Conservation (phyloP, 495 filamentous ascomycete genomes). For the Lepidopterella palustris region DNA sequence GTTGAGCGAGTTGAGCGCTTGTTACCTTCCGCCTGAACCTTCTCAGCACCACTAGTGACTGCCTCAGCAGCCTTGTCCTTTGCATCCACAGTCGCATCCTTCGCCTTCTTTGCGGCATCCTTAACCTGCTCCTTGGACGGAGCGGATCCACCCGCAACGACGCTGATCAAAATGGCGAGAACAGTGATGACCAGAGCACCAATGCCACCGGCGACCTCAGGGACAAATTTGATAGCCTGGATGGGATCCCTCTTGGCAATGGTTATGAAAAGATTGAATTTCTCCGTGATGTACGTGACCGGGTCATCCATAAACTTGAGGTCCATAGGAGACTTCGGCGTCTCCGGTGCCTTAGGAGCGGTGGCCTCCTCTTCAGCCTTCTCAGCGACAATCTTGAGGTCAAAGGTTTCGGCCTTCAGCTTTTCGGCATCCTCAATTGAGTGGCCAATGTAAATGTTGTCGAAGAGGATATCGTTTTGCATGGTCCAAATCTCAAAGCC, state of each 20-base stretch:
- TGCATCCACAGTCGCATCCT: slow-evolving; percentile 60
- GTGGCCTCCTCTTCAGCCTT: slow-evolving; percentile 71
- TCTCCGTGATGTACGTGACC: slow-evolving; percentile 80
- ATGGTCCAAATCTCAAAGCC: slow-evolving; percentile 99
- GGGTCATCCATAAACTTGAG: slow-evolving; percentile 92
- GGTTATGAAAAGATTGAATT: slow-evolving; percentile 79
- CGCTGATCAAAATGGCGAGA: slow-evolving; percentile 56
- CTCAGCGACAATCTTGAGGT: slow-evolving; percentile 84
- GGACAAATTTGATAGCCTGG: slow-evolving; percentile 82
- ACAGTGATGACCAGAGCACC: slow-evolving; percentile 57
- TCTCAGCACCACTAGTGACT: slow-evolving; percentile 52
- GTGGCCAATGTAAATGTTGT: slow-evolving; percentile 99
- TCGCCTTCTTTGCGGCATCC: slow-evolving; percentile 61
- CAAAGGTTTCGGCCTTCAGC: slow-evolving; percentile 86
- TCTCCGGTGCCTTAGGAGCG: slow-evolving; percentile 70
- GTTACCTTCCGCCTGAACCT: slow-evolving; percentile 46
- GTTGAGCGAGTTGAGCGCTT: slow-evolving; percentile 52
- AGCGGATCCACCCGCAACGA: slow-evolving; percentile 51
- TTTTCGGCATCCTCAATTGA: slow-evolving; percentile 88
- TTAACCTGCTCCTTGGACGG: slow-evolving; percentile 47
- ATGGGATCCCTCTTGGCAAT: slow-evolving; percentile 83
- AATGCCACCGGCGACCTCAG: slow-evolving; percentile 80
- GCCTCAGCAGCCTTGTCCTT: slow-evolving; percentile 79
- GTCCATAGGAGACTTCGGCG: slow-evolving; percentile 57
- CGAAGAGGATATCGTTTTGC: slow-evolving; percentile 97